Evolutionary conservation across 352 stramenopile species (phyloP).

Genomic region (Globisporangium emineosum): DNA sequence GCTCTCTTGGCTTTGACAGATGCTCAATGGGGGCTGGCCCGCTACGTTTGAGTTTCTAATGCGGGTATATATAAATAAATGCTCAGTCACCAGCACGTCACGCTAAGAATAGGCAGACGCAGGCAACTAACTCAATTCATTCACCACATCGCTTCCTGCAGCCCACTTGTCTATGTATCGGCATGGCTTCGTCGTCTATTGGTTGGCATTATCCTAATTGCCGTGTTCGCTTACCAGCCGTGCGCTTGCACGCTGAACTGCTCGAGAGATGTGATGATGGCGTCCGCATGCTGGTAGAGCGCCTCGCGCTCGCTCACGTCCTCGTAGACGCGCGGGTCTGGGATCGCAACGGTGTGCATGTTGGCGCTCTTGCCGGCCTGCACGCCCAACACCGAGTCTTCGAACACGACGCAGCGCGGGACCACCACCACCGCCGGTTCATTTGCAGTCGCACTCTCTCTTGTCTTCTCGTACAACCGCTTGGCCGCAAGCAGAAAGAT

Average conservation of each 20-base stretch:
- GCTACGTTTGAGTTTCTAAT: no score
- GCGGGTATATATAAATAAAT: no score
- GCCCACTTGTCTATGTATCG: neutral
- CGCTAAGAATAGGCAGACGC: no score
- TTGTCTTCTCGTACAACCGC: constrained; percentile 44
- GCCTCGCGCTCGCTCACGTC: constrained; percentile 35
- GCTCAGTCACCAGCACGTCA: no score
- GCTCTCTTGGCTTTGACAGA: no score
- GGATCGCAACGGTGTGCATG: constrained; percentile 74
- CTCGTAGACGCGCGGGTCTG: constrained; percentile 63
- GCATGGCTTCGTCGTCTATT: neutral
- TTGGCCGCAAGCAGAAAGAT: constrained; percentile 73
- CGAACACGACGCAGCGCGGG: constrained; percentile 70
- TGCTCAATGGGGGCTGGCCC: no score
- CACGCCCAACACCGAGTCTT: constrained; percentile 73
- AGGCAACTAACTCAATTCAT: no score
- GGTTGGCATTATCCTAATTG: no score
- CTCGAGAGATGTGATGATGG: constrained; percentile 57
- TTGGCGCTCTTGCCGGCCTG: constrained; percentile 52
- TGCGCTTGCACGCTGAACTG: constrained; percentile 61
- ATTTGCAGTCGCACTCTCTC: no score
- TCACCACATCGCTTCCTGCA: neutral
- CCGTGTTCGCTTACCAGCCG: constrained; percentile 26
- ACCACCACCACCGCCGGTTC: constrained; percentile 19
- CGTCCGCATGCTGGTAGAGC: constrained; percentile 57